phyloP scores from a whole-genome alignment of 805 yeast species.

The Hanseniaspora nectarophila region DNA sequence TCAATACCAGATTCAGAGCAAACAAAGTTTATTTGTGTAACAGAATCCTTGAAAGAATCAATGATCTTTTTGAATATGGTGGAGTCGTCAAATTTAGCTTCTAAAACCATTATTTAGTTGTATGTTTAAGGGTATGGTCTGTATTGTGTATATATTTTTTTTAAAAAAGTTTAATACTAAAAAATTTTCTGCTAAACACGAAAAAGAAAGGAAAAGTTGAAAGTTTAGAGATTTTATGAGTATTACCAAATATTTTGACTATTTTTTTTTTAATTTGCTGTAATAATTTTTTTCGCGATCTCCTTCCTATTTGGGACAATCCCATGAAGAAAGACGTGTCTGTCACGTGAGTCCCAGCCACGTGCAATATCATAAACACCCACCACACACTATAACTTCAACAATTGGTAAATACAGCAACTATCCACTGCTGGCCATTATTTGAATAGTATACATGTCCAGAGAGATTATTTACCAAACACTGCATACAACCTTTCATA shows the following conservation, averaged over 20 bases:
- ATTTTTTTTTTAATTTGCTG: too few species aligned
- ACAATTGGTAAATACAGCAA: too few species aligned
- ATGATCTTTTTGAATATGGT: conserved; percentile 80
- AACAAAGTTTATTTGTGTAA: conserved; percentile 88
- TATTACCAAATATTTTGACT: too few species aligned
- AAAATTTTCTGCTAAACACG: background rate
- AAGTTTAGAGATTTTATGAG: background rate
- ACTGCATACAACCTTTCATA: too few species aligned
- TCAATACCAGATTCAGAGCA: conserved; percentile 92
- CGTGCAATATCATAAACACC: too few species aligned
- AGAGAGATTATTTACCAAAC: too few species aligned
- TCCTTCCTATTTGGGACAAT: too few species aligned
- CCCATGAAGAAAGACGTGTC: too few species aligned
- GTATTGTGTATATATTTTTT: background rate
- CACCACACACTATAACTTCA: too few species aligned
- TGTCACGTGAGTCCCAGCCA: background rate
- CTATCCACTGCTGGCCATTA: background rate
- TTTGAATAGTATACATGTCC: too few species aligned
- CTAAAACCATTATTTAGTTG: conserved; percentile 51
- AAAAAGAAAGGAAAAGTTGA: background rate
- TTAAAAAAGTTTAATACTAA: conserved; percentile 8
- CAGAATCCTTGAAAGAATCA: conserved; percentile 90
- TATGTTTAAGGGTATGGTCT: background rate
- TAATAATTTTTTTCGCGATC: too few species aligned
- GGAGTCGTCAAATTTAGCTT: conserved; percentile 93